Conservation (phyloP, 2,329 filamentous ascomycete genomes). For the Diaporthe nobilis region DNA sequence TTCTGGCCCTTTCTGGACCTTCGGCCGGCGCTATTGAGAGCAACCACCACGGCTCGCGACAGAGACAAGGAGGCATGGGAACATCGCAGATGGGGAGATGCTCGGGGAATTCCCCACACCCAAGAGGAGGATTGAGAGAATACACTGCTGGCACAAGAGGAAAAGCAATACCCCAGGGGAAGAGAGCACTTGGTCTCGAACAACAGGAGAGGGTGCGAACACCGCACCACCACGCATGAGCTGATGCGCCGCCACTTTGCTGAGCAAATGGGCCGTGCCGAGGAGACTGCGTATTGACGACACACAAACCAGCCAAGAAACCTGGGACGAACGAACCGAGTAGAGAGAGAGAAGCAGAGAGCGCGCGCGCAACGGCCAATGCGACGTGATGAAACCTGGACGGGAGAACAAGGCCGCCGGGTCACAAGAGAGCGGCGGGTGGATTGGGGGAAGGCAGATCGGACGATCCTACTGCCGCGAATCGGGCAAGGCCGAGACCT, state of each 20-base stretch:
- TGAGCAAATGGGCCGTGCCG: background rate
- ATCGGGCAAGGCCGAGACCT: background rate
- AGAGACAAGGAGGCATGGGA: background rate
- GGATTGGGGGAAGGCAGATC: background rate
- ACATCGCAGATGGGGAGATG: background rate
- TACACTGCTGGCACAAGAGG: background rate
- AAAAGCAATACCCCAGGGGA: background rate
- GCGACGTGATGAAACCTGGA: background rate
- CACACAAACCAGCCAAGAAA: background rate
- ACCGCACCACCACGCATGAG: background rate
- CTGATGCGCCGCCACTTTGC: background rate
- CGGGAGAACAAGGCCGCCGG: constrained; percentile 5
- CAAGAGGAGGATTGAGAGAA: background rate
- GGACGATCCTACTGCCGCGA: background rate
- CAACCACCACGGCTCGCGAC: background rate
- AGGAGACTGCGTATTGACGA: background rate
- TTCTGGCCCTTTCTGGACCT: background rate
- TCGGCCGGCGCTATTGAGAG: background rate
- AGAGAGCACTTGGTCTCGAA: background rate
- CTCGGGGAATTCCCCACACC: background rate
- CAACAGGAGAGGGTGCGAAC: background rate
- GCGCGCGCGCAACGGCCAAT: background rate
- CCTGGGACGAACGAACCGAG: background rate
- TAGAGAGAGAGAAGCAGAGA: background rate
- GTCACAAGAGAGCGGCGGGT: background rate